These are phyloP conservation scores for Ceratobasidium sp. DNA, from an alignment of 1,284 basidiomycete species.

Conservation along the genomic window DNA sequence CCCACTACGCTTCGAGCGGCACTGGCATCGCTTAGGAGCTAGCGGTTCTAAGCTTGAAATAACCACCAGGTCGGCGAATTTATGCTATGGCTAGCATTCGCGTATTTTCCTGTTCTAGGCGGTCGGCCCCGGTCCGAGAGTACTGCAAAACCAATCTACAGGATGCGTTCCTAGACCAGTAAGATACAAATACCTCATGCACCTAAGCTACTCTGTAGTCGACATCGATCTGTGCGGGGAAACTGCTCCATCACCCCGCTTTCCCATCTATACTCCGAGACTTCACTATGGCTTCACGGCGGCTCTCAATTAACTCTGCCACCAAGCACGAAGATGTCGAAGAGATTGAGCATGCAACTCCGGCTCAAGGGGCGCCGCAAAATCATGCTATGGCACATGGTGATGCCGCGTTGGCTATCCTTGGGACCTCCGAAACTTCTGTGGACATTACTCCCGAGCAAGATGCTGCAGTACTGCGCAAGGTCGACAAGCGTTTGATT, in stretches of 20 bases:
- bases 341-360: constrained; percentile 41
- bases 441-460: constrained; percentile 59
- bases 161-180: not conserved
- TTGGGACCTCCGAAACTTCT: constrained; percentile 55
- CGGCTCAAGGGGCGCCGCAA: constrained; percentile 45
- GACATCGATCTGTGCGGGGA: constrained; percentile 12
- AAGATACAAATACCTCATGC: constrained; percentile 33
- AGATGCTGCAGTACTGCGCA: constrained; percentile 58
- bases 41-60: constrained; percentile 22
- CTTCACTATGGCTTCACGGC: constrained; percentile 23
- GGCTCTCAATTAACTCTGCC: constrained; percentile 14
- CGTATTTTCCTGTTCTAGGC: not conserved
- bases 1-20: not conserved
- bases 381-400: constrained; percentile 47
- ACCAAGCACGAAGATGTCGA: constrained; percentile 41
- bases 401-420: constrained; percentile 60
- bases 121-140: constrained; percentile 7
- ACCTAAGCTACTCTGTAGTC: not conserved
- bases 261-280: constrained; percentile 1
- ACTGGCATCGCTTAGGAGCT: not conserved
- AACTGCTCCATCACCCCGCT: not conserved
- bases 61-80: constrained; percentile 3
- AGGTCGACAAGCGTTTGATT: constrained; percentile 63
- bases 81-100: not conserved
- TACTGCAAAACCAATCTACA: not conserved